Conservation (phyloP, 2,329 filamentous ascomycete species). For the Epichloe uncinata region DNA sequence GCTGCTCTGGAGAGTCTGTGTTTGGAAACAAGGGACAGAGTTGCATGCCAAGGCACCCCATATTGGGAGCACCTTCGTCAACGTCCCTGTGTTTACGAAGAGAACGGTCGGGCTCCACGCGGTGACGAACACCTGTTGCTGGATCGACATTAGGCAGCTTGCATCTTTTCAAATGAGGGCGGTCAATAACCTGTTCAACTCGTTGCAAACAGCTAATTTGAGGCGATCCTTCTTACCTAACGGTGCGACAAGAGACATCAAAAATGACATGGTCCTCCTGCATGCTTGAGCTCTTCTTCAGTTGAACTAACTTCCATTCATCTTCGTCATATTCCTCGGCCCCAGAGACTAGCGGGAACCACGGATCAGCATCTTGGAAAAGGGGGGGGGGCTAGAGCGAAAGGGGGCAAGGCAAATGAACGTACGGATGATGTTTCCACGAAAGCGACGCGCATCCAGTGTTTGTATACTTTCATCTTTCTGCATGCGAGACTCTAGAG, state of each 20-base stretch:
- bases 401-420: neutral
- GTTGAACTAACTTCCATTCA: constrained; percentile 48
- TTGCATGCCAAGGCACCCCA: constrained; percentile 52
- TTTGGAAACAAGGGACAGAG: constrained; percentile 41
- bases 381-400: neutral
- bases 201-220: neutral
- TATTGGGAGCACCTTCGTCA: constrained; percentile 42
- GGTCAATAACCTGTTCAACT: neutral
- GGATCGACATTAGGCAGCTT: constrained; percentile 60
- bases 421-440: constrained; percentile 57
- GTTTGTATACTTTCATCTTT: constrained; percentile 33
- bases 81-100: constrained; percentile 45
- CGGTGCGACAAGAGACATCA: constrained; percentile 50
- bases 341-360: constrained; percentile 38
- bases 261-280: constrained; percentile 21
- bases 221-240: constrained; percentile 31
- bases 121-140: constrained; percentile 41
- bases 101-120: constrained; percentile 42
- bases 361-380: neutral
- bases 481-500: constrained; percentile 43
- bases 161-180: constrained; percentile 30
- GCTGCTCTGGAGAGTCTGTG: constrained; percentile 12
- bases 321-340: constrained; percentile 55
- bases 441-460: constrained; percentile 51
- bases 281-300: constrained; percentile 32